Base-by-base conservation (phyloP, 2,329 filamentous ascomycete species). In the Aspergillus quadricinctus region DNA sequence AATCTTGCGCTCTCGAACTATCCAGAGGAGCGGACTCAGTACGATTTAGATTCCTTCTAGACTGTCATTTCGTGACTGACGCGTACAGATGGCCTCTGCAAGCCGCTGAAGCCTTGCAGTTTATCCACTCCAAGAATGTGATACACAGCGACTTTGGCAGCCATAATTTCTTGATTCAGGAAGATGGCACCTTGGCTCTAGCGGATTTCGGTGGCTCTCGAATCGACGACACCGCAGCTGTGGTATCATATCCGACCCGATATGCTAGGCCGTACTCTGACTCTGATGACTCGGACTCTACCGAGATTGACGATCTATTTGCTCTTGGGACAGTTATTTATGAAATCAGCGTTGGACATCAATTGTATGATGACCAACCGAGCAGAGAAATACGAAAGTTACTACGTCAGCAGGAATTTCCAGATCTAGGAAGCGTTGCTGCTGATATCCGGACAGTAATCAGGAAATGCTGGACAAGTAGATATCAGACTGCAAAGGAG, bases 311-410 rank as follows among this genome's bases (percentile, higher is more conserved):
- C 21, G 53, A 51, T 2, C 17, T 48, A 3, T 55, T 37, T 46
- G 53, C 53, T n/a, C 28, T 51, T 17, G 40, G 48, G 14, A 51
- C 53, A 1, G 2, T 55, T 19, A 37, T 51, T 19, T 55, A 55
- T 27, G 41, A 48, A 31, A 51, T 48, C 11, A 41, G 35, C 27
- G 40, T 55, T 40, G 53, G 48, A 6, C 48, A 48, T 48, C 23
- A 3, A 23, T 7, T 55, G 27, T 50, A 50, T 25, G n/a, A 40
- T 10, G 40, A 55, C 1, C 23, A 25, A n/a, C n/a, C 37, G 27
- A 48, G 31, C 29, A 46, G 52, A 25, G 46, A 54, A 58, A 60
- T 50, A 59, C 61, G 5, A 76, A 29, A 29, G 28, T 29, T 29
- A 29, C 28, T 29, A 9, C 28, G 9, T 10, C 28, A 29, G 28